Evolutionary conservation across 1,284 basidiomycete species (phyloP), one percentile per base, ranked within the genome.

Genomic region (Sanghuangporus weigelae): DNA sequence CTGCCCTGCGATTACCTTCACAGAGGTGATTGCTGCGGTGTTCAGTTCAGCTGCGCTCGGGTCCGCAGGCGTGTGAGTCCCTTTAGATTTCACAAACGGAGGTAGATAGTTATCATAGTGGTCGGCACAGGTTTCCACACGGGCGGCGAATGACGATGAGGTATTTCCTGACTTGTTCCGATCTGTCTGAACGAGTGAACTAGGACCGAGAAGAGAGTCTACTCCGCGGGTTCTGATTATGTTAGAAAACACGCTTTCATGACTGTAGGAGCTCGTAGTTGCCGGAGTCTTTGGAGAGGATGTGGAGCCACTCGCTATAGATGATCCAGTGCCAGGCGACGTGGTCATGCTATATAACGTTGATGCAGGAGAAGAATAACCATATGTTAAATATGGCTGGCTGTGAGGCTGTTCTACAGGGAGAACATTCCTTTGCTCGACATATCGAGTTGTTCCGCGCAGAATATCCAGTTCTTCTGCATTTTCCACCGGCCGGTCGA

Each of bases 381-480:
- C 14, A n/a, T 38, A 54, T 8, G 26, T 36, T n/a, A 54, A 16
- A 54, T 54, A 38, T 16, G 16, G 8, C 12, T 36, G 7, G 12
- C n/a, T 10, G 23, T 26, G 50, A 12, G 19, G 23, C 50, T 51
- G 23, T 26, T 23, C 26, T 11, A 23, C 50, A 21, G 50, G 50
- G 1, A 35, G 23, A 46, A 51, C 12, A 14, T 35, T 54, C 31
- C 57, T 5, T 35, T 62, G 51, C 10, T 62, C 36, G 16, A 62
- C 54, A 35, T 35, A 56, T 49, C 60, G 53, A 40, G 60, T 57
- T 40, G 60, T 56, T 4, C 60, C 60, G 16, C 54, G 60, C 39
- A 62, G n/a, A 19, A 62, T 56, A 26, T 55, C n/a, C 23, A 62
- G 26, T 31, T 62, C 60, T 12, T 62, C 60, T 8, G 57, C 21